phyloP scores from a whole-genome alignment of 257 asterid genomes.

The Gentiana macrophylla region DNA sequence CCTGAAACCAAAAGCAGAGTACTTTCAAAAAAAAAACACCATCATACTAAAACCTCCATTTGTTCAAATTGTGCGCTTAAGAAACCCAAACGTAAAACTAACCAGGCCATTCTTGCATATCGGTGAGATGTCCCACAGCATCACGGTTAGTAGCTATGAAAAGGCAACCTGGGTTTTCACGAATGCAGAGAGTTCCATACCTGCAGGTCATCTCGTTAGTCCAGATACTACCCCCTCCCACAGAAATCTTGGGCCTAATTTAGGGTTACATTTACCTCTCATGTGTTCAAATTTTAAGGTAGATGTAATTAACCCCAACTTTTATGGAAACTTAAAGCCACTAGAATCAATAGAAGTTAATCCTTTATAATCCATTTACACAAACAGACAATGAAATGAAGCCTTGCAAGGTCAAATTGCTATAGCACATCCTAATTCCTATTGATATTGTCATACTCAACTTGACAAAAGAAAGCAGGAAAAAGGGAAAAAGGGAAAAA shows the following conservation, averaged over 20 bases:
- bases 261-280: too few relatives aligned
- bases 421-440: too few relatives aligned
- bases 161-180: slow-evolving; percentile 94
- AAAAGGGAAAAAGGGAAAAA: slow-evolving; percentile 1
- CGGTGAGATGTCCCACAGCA: slow-evolving; percentile 76
- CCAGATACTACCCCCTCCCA: too few relatives aligned
- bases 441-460: not conserved
- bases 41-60: not conserved
- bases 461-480: not conserved
- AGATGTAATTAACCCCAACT: too few relatives aligned
- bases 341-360: too few relatives aligned
- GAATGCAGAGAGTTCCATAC: slow-evolving; percentile 90
- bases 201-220: slow-evolving; percentile 18
- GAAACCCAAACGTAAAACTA: slow-evolving; percentile 3
- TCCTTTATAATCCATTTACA: too few relatives aligned
- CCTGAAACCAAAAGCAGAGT: slow-evolving; percentile 35
- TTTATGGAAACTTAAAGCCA: too few relatives aligned
- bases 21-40: not conserved
- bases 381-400: too few relatives aligned
- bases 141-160: slow-evolving; percentile 89
- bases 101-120: slow-evolving; percentile 94
- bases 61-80: too few relatives aligned
- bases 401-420: not conserved
- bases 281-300: too few relatives aligned
- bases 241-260: too few relatives aligned